These are phyloP conservation scores for Galerina sulciceps DNA, from an alignment of 768 basidiomycete species.

Conservation along the genomic window DNA sequence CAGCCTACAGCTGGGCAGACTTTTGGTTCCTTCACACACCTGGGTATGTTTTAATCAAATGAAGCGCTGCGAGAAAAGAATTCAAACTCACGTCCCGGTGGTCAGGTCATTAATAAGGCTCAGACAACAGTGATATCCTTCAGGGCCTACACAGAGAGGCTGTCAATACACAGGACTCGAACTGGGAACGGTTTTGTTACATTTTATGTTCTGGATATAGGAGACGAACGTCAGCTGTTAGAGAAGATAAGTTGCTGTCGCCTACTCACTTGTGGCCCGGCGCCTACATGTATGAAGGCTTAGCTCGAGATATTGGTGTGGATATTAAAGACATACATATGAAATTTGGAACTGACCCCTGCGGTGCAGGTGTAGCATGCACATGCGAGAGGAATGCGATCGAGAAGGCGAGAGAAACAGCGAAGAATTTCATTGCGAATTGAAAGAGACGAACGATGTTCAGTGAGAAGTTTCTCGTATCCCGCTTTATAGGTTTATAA, in stretches of 20 bases:
- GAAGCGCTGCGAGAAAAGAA: not conserved
- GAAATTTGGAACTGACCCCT: not conserved
- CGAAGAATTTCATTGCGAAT: not conserved
- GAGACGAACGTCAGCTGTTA: not conserved
- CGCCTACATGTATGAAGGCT: not conserved
- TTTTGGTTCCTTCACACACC: not conserved
- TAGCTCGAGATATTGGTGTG: no score
- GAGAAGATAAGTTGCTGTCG: not conserved
- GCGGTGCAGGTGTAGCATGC: not conserved
- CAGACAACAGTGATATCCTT: constrained; percentile 7
- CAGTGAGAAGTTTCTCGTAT: not conserved
- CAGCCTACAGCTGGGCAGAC: not conserved
- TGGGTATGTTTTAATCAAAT: not conserved
- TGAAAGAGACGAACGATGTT: no score
- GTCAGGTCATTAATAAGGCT: not conserved
- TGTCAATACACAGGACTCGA: not conserved
- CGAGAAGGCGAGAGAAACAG: not conserved
- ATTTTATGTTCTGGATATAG: not conserved
- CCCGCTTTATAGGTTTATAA: not conserved
- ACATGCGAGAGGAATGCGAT: not conserved
- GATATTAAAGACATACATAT: not conserved
- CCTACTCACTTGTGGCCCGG: not conserved
- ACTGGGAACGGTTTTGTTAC: not conserved
- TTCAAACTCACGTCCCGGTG: not conserved
- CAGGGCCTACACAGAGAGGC: not conserved